These are phyloP conservation scores for Fusarium chaquense DNA, from an alignment of 2,329 filamentous ascomycete species.

Conservation along the genomic window DNA sequence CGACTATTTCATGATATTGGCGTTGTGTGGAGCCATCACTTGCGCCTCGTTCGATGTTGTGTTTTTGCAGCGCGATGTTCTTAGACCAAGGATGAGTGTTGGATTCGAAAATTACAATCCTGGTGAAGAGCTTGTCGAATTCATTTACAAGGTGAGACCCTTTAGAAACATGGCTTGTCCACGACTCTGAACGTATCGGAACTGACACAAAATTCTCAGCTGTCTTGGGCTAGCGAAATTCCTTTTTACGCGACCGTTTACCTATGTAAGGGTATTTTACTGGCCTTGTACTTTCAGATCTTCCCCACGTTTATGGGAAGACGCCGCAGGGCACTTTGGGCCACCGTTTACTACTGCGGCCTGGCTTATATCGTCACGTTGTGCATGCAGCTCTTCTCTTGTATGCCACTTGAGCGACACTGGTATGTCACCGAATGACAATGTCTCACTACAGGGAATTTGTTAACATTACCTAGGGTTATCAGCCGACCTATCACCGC, in stretches of 20 bases:
- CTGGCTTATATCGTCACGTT: slow-evolving; percentile 20
- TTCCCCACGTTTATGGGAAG: slow-evolving; percentile 30
- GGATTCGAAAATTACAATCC: slow-evolving; percentile 27
- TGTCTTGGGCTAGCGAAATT: slow-evolving; percentile 38
- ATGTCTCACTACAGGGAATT: neutral
- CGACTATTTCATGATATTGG: slow-evolving; percentile 31
- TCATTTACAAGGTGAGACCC: slow-evolving; percentile 30
- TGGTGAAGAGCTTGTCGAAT: slow-evolving; percentile 19
- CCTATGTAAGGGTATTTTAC: slow-evolving; percentile 27
- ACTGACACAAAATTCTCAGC: slow-evolving; percentile 5
- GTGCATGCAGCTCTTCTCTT: slow-evolving; percentile 32
- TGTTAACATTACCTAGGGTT: slow-evolving; percentile 8
- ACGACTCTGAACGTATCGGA: rapidly evolving
- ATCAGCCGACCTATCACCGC: slow-evolving; percentile 17
- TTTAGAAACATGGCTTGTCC: rapidly evolving
- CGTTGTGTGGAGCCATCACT: slow-evolving; percentile 19
- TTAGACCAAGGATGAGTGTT: slow-evolving; percentile 26
- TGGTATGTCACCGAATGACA: slow-evolving; percentile 12
- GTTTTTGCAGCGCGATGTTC: slow-evolving; percentile 17
- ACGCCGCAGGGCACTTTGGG: slow-evolving; percentile 26
- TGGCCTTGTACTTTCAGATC: slow-evolving; percentile 28
- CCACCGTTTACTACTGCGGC: slow-evolving; percentile 9
- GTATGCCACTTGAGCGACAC: slow-evolving; percentile 31
- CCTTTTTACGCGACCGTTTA: slow-evolving; percentile 34
- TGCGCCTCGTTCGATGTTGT: slow-evolving; percentile 25